Evolutionary conservation across 306 rosid species (phyloP).

Genomic region (Dicorynia guianensis): DNA sequence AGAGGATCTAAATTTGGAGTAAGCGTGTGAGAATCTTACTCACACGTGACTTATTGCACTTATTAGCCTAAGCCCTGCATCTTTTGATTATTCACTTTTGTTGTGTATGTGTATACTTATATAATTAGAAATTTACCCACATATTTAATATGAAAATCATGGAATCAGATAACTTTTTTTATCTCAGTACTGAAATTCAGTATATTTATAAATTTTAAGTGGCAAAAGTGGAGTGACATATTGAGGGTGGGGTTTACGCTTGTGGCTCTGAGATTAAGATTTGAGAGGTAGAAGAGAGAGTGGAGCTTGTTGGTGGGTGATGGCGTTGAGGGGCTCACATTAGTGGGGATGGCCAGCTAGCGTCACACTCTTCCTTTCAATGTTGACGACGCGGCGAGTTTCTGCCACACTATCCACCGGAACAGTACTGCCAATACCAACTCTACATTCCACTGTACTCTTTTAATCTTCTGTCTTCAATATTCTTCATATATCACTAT

Average conservation of each 20-base stretch:
- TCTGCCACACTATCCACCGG: slow-evolving; percentile 44
- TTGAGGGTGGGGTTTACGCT: slow-evolving; percentile 17
- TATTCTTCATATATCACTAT: too few species aligned
- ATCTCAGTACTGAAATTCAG: too few species aligned
- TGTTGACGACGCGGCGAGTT: slow-evolving; percentile 42
- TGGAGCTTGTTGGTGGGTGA: slow-evolving; percentile 38
- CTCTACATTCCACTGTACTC: neutral
- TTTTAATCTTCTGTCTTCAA: too few species aligned
- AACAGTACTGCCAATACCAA: neutral
- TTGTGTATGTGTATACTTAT: neutral
- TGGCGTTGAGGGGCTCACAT: slow-evolving; percentile 34
- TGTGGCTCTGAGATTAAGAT: neutral
- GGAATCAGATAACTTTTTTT: too few species aligned
- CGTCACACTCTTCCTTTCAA: neutral
- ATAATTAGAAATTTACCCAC: too few species aligned
- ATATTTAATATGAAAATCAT: too few species aligned
- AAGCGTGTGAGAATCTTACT: slow-evolving; percentile 44
- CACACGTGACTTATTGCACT: slow-evolving; percentile 45
- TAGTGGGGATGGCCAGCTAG: neutral
- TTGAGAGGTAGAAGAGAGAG: neutral
- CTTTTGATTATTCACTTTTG: slow-evolving; percentile 40
- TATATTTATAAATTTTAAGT: too few species aligned
- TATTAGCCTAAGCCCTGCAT: slow-evolving; percentile 31
- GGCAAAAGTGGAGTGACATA: slow-evolving; percentile 32
- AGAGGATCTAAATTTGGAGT: neutral